Evolutionary conservation across 1,139 yeast species (phyloP).

Genomic region (Geotrichum reessii): DNA sequence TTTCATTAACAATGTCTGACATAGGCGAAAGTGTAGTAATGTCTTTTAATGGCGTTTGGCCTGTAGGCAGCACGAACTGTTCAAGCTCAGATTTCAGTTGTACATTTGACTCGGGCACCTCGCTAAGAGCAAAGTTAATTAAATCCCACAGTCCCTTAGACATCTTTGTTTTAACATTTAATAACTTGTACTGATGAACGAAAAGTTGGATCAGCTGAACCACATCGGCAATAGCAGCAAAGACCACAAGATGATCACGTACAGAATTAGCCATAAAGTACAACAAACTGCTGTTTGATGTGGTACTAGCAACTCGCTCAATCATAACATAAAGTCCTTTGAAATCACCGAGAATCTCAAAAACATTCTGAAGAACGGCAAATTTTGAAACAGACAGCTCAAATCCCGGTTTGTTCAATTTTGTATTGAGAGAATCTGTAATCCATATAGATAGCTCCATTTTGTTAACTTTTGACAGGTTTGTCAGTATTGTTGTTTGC

Average conservation of each 20-base stretch:
- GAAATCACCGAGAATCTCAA: slow-evolving; percentile 25
- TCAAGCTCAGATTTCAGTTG: slow-evolving; percentile 25
- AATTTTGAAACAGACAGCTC: slow-evolving; percentile 22
- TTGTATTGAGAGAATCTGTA: slow-evolving; percentile 18
- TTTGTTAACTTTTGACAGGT: slow-evolving; percentile 21
- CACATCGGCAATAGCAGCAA: slow-evolving; percentile 28
- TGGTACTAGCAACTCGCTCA: slow-evolving; percentile 23
- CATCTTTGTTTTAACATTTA: slow-evolving; percentile 25
- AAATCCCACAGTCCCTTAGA: slow-evolving; percentile 29
- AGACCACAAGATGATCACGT: slow-evolving; percentile 24
- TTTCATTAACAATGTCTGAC: slow-evolving; percentile 24
- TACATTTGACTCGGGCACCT: slow-evolving; percentile 16
- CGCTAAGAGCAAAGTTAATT: slow-evolving; percentile 22
- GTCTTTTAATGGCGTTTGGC: slow-evolving; percentile 22
- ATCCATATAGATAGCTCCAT: slow-evolving; percentile 23
- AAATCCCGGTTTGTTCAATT: slow-evolving; percentile 5
- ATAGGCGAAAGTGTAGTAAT: slow-evolving; percentile 30
- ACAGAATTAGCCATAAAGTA: slow-evolving; percentile 27
- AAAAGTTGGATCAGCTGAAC: slow-evolving; percentile 25
- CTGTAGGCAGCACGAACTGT: slow-evolving; percentile 22
- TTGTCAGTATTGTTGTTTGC: slow-evolving; percentile 7
- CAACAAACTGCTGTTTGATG: slow-evolving; percentile 21
- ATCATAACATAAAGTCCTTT: slow-evolving; percentile 25
- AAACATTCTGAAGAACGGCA: slow-evolving; percentile 24
- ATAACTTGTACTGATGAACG: slow-evolving; percentile 23